Base-by-base conservation (phyloP, 768 basidiomycete species). In the Termitomyces sp. region DNA sequence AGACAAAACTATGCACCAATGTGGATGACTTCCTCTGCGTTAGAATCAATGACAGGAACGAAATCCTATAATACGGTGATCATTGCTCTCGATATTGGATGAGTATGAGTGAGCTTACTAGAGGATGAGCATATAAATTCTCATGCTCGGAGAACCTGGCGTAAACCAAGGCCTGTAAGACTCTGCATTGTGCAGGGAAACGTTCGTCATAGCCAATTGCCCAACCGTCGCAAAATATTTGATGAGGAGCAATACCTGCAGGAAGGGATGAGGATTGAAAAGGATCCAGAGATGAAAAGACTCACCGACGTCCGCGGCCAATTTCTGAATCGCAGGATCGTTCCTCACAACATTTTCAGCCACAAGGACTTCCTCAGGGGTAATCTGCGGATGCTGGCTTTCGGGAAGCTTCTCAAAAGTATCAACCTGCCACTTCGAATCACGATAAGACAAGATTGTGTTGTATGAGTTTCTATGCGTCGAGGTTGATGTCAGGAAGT, bases 121-220 rank as follows among this genome's bases (percentile, higher is more conserved):
- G 75, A 43, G 94, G 95, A 67, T 96, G 93, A 1, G 92, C 92
- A 63, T 96, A 96, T 8, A 94, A 81, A 71, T 96, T 95, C 49
- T 92, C 92, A 67, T 96, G 87, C 57, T 83, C 76, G 2, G 83
- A 83, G 63, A 86, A 84, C 25, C 94, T 82, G 7, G 92, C 92
- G 69, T 89, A 94, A 17, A 89, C 68, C 4, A 94, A 71, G 7
- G 86, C 93, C 69, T 95, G 94, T 68, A 95, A 92, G 32, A 96
- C 77, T 38, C 90, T 83, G 49, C 77, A 76, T 17, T 74, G 72
- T 50, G 81, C 77, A 0, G 91, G 88, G 79, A 96, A 97, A 12
- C 95, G 87, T 25, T 87, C 86, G 65, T 98, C 95, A 64, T 89
- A 92, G 42, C 95, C 95, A 64, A 98, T 88, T 0, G 90, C 85